Base-by-base conservation (phyloP, 495 filamentous ascomycete genomes). In the Immersiella caudata region DNA sequence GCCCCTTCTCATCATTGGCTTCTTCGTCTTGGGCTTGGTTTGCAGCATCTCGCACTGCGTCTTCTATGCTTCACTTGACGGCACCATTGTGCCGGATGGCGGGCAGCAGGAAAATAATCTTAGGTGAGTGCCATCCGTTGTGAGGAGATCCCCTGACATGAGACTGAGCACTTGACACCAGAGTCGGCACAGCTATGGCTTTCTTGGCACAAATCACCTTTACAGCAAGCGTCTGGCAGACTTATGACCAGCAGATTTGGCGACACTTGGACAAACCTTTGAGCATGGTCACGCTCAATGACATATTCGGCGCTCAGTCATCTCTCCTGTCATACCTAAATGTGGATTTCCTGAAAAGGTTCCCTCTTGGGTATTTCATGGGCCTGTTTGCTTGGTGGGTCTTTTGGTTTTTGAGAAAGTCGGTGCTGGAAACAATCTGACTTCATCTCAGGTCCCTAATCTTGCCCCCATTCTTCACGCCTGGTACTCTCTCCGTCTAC, bases 351-450 rank as follows among this genome's bases (percentile, higher is more conserved):
- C 12, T 52, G 14, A 29, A 21, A 14, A 60, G 18, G 1, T 67
- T 60, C 26, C 57, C 9, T 21, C 52, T 54, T 20, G 64, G 64
- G 16, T 67, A 50, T 14, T 21, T 54, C 22, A 67, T 67, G 49
- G 64, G 52, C 12, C n/a, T 67, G 35, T 60, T 60, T 54, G 64
- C 56, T 12, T 67, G 64, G 64, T 67, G 40, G 2, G 64, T 61
- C 16, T 59, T 7, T 27, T 22, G 7, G 27, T 5, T 21, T 22
- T 26, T 20, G 21, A 65, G 2, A 25, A 20, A 1, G 18, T 24
- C 21, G 6, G 12, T 62, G 11, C 26, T 29, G 35, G 50, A 54
- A 33, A 57, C 24, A 22, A 66, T 22, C 64, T 35, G 33, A 27
- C 24, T 8, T 22, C 11, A 25, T 49, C 0, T 22, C 0, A 67